These are phyloP conservation scores for Echeveria elegans DNA, from an alignment of 164 flowering plant species.

Conservation along the genomic window DNA sequence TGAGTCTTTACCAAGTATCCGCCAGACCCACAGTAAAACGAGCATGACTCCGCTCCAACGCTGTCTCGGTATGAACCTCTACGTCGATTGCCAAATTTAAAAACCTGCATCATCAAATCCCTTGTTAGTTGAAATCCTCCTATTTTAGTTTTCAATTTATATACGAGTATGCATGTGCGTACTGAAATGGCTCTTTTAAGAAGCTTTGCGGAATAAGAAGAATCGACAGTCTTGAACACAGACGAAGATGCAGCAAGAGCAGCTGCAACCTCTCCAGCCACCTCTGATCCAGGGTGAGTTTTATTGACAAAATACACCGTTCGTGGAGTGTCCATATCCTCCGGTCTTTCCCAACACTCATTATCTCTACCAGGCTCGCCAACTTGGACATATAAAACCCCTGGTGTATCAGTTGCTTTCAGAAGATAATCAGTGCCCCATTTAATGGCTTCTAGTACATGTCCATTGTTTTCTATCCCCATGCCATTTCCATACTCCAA, in stretches of 20 bases:
- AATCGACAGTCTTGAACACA: constrained; percentile 27
- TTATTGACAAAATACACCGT: constrained; percentile 26
- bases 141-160: background rate
- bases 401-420: constrained; percentile 45
- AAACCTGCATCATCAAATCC: constrained; percentile 25
- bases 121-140: too few species aligned
- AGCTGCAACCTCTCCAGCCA: constrained; percentile 65
- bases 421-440: constrained; percentile 81
- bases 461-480: constrained; percentile 24
- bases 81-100: constrained; percentile 46
- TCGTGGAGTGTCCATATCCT: constrained; percentile 76
- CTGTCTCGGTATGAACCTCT: constrained; percentile 40
- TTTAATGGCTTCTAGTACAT: constrained; percentile 45
- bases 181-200: constrained; percentile 39
- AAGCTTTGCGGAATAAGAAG: constrained; percentile 31
- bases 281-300: constrained; percentile 56
- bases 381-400: constrained; percentile 43
- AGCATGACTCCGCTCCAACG: constrained; percentile 44
- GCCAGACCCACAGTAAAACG: constrained; percentile 46
- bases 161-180: background rate
- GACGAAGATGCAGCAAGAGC: constrained; percentile 65
- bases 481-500: constrained; percentile 47
- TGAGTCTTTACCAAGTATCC: constrained; percentile 39
- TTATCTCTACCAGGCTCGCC: constrained; percentile 58
- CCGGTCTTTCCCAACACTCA: constrained; percentile 72